Percentiles rank a stretch among this genome's conserved stretches.
phyloP scores from a whole-genome alignment of 371 early-diverging fungal genomes.

The Mucor irregularis region DNA sequence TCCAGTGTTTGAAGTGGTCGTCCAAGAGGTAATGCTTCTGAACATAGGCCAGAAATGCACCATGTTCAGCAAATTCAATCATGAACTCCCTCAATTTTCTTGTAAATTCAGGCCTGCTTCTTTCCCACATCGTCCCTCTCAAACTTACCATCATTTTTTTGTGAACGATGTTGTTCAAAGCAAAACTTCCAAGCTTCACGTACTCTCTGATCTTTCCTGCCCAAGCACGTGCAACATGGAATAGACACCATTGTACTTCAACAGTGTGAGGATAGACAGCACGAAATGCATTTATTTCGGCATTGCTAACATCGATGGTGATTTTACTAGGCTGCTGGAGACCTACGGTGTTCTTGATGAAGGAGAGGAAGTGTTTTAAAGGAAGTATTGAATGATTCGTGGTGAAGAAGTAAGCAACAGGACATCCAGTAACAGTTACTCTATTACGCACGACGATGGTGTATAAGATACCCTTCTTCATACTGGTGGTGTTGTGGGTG shows the following conservation, averaged over 20 bases:
- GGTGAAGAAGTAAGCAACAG: background rate
- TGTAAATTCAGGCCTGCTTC: background rate
- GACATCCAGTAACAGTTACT: slow-evolving; percentile 2
- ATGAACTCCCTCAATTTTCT: background rate
- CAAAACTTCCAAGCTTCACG: background rate
- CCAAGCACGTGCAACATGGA: slow-evolving; percentile 6
- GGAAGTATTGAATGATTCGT: background rate
- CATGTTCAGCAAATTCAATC: background rate
- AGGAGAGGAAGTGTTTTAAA: background rate
- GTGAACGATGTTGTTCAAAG: background rate
- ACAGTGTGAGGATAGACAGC: background rate
- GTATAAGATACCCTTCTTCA: background rate
- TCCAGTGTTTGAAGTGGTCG: background rate
- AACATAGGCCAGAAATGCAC: background rate
- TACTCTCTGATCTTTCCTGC: background rate
- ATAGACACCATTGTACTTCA: slow-evolving; percentile 1
- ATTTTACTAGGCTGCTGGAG: background rate
- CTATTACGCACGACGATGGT: background rate
- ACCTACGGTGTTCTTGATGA: background rate
- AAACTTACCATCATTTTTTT: background rate
- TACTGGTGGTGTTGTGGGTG: background rate
- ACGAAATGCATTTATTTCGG: background rate
- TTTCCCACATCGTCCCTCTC: slow-evolving; percentile 4
- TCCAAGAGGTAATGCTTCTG: background rate
- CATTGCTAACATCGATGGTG: background rate